Base-by-base conservation (phyloP, 2,329 filamentous ascomycete species). In the Ophiostoma novo-ulmi region DNA sequence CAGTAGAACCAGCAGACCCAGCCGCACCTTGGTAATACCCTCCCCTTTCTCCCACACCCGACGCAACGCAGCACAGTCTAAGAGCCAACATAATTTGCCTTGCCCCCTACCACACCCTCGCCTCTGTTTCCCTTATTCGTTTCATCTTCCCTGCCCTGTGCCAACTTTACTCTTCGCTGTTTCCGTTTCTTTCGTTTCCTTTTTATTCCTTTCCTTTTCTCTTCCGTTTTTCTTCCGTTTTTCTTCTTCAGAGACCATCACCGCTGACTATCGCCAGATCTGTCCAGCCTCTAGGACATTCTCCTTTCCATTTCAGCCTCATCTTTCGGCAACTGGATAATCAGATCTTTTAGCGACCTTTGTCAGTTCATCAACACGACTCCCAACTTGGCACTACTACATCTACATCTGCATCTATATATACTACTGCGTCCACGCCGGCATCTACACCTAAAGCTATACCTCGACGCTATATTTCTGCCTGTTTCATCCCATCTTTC, bases 361-460 rank as follows among this genome's bases (percentile, higher is more conserved):
- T 65, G 71, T 73, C 58, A 35, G 35, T 65, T 69, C 66, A 63
- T 71, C 64, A 63, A 72, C 64, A 69, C 71, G 69, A 66, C 69
- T 41, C 35, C 26, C 65, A 22, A 67, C n/a, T 44, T 41, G 65
- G n/a, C 65, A 31, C 39, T 48, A 22, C 38, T 38, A 38, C n/a
- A 67, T 63, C 36, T 70, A 13, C n/a, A 58, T 55, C 68, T 31
- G 67, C 66, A 70, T 66, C 65, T 44, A 52, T 22, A 38, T 36
- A 10, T 22, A 7, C 61, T n/a, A 20, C 44, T 17, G 17, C 44
- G 44, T 7, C 11, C 65, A 41, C 39, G 11, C 31, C 61, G 26
- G n/a, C 11, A 64, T 44, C 35, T 67, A 8, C 26, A 55, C 44
- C 70, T 63, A 70, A 67, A 63, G 44, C 58, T 38, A 48, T 52